A percentile compares a stretch with the other conserved stretches of the same genome.
Conservation (phyloP, 345 rosid genomes). For the Salix arbutifolia region DNA sequence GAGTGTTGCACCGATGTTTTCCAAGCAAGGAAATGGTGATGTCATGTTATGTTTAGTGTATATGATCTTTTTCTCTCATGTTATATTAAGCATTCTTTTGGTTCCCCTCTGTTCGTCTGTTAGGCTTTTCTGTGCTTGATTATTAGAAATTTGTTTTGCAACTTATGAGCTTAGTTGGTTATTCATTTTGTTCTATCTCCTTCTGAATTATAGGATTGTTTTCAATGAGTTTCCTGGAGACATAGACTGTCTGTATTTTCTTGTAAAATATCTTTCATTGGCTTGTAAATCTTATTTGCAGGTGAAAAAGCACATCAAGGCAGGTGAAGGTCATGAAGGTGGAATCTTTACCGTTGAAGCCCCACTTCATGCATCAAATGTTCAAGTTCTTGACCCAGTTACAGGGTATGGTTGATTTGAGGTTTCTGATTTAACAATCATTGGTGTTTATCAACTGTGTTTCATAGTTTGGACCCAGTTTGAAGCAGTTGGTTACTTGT, state of each 20-base stretch:
- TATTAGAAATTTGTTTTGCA: neutral
- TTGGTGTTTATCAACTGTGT: too few relatives aligned
- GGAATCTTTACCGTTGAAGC: conserved; percentile 96
- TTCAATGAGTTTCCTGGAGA: neutral
- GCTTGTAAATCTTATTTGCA: neutral
- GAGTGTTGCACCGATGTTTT: neutral
- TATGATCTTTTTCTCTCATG: neutral
- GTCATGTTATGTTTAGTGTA: neutral
- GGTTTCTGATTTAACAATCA: too few relatives aligned
- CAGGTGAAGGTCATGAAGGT: conserved; percentile 74
- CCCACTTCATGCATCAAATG: conserved; percentile 91
- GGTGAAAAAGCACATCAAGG: conserved; percentile 3
- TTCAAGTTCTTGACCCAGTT: conserved; percentile 87
- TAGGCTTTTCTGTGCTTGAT: neutral
- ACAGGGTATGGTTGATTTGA: conserved; percentile 54
- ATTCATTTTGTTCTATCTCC: neutral
- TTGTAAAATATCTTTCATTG: neutral
- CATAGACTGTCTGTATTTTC: neutral
- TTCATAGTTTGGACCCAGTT: too few relatives aligned
- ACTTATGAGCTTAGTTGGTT: neutral
- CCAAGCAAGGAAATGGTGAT: neutral
- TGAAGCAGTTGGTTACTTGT: neutral
- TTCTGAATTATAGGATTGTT: neutral
- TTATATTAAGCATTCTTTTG: neutral
- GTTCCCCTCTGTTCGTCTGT: too few relatives aligned